Conservation (phyloP, 2,329 filamentous ascomycete species). For the Ophiostoma piceae region DNA sequence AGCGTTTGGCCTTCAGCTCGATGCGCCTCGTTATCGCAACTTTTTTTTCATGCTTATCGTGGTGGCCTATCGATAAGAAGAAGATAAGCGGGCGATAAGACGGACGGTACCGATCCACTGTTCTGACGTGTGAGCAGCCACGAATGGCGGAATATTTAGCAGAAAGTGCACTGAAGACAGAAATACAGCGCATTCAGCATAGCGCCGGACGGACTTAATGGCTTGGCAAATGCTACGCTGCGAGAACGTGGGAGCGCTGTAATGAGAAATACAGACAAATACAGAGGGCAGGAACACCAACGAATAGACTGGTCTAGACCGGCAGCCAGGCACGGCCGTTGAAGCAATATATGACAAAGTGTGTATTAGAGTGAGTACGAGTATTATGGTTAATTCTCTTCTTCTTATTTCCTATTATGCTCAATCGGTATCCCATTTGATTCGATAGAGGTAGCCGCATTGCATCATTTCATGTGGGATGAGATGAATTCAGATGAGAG, state of each 20-base stretch:
- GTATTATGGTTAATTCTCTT: not conserved
- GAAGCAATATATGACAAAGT: not conserved
- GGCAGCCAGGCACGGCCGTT: not conserved
- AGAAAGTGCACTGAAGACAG: not conserved
- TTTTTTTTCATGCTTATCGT: constrained; percentile 1
- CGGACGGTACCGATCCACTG: not conserved
- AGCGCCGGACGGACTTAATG: not conserved
- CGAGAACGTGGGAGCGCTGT: not conserved
- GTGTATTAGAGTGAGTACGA: too few species aligned
- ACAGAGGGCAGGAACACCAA: not conserved
- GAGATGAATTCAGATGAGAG: not conserved
- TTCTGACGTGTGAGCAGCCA: not conserved
- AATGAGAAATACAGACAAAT: not conserved
- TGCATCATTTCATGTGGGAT: constrained; percentile 9
- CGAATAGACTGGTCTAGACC: not conserved
- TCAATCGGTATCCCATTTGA: not conserved
- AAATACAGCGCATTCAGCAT: not conserved
- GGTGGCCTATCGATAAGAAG: not conserved
- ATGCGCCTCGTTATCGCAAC: constrained; percentile 4
- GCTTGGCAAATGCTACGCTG: not conserved
- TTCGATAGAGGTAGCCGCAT: not conserved
- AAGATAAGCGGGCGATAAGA: not conserved
- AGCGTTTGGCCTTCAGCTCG: not conserved
- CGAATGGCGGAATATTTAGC: not conserved
- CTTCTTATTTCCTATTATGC: too few species aligned